Conservation (phyloP, 2,329 filamentous ascomycete species). For the Ascochyta lentis region DNA sequence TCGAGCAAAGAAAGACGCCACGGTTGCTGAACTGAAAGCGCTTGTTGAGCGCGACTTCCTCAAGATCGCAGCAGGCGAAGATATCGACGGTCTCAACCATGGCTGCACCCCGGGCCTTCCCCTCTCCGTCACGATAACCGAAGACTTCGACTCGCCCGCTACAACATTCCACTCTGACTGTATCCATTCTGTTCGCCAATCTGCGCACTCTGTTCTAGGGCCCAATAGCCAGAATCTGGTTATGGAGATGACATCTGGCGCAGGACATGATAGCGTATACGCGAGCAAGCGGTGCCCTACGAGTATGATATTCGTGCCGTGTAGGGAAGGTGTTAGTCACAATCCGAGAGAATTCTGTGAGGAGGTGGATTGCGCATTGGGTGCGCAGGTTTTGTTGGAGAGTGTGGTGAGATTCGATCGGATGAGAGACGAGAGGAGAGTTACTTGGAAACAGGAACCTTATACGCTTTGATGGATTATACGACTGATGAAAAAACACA, state of each 20-base stretch:
- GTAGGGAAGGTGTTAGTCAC: constrained; percentile 56
- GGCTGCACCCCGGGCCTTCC: constrained; percentile 56
- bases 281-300: constrained; percentile 54
- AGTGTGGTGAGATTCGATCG: constrained; percentile 59
- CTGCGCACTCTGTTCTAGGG: constrained; percentile 66
- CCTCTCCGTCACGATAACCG: constrained; percentile 63
- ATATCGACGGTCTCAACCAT: constrained; percentile 56
- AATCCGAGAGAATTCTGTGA: constrained; percentile 56
- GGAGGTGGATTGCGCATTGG: constrained; percentile 55
- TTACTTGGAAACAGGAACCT: constrained; percentile 42
- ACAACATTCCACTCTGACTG: constrained; percentile 71
- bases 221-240: constrained; percentile 58
- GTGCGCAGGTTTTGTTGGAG: constrained; percentile 58
- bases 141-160: constrained; percentile 65
- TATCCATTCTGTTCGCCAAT: constrained; percentile 67
- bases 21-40: constrained; percentile 64
- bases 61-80: constrained; percentile 64
- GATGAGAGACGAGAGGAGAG: constrained; percentile 48
- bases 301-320: constrained; percentile 58
- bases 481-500: neutral
- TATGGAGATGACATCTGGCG: constrained; percentile 67
- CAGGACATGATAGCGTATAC: constrained; percentile 66
- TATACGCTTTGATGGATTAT: constrained; percentile 22
- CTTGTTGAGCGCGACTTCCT: constrained; percentile 65
- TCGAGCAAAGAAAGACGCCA: constrained; percentile 63